phyloP scores from a whole-genome alignment of 2,329 filamentous ascomycete species.

The Ascochyta lentis region DNA sequence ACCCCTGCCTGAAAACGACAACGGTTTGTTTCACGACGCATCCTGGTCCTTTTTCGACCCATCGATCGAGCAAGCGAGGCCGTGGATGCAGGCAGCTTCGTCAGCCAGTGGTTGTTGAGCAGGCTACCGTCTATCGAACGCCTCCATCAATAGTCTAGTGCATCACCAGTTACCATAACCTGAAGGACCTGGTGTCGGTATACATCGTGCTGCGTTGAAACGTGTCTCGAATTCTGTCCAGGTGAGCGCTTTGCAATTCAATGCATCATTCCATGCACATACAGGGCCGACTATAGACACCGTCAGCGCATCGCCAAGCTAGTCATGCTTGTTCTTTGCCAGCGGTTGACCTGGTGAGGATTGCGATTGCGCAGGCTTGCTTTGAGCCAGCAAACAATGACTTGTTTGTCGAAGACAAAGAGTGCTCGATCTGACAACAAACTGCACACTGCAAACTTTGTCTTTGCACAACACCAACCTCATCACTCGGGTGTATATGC shows the following conservation, averaged over 20 bases:
- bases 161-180: not conserved
- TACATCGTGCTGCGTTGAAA: slow-evolving; percentile 1
- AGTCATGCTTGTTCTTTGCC: not conserved
- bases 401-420: not conserved
- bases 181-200: not conserved
- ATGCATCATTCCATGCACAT: not conserved
- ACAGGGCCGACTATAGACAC: not conserved
- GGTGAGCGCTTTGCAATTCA: not conserved
- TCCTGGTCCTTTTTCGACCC: slow-evolving; percentile 24
- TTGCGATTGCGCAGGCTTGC: not conserved
- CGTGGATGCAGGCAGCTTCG: slow-evolving; percentile 5
- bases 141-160: slow-evolving; percentile 9
- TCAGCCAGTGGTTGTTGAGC: slow-evolving; percentile 15
- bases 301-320: not conserved
- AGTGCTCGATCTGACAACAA: not conserved
- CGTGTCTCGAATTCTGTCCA: slow-evolving; percentile 1
- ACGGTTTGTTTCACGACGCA: slow-evolving; percentile 36
- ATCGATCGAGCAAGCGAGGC: slow-evolving; percentile 13
- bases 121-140: slow-evolving; percentile 14
- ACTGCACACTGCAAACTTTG: not conserved
- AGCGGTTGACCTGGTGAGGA: not conserved
- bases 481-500: not conserved
- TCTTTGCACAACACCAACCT: slow-evolving; percentile 10
- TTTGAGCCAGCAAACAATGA: not conserved
- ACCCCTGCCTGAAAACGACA: slow-evolving; percentile 26